phyloP scores from a whole-genome alignment of 1,284 basidiomycete genomes.

The Apiotrichum mycotoxinovorans region DNA sequence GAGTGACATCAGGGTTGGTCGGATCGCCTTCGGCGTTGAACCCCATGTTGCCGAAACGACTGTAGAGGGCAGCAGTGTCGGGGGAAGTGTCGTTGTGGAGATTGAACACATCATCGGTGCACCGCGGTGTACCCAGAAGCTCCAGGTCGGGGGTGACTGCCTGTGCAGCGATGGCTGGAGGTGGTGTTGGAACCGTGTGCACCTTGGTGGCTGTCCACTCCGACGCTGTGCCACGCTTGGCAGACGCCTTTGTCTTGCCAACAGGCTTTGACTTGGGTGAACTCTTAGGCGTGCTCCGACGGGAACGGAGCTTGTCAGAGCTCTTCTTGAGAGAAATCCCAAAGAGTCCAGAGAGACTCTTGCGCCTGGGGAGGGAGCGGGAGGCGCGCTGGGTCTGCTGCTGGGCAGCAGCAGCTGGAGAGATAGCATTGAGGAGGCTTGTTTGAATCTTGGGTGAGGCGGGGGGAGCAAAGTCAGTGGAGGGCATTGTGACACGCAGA shows the following conservation, averaged over 20 bases:
- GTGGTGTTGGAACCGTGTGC: conserved; percentile 11
- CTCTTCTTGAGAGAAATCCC: conserved; percentile 28
- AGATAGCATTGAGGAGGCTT: not conserved
- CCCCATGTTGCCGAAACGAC: conserved; percentile 1
- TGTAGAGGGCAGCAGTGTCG: conserved; percentile 10
- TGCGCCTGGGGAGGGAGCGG: conserved; percentile 35
- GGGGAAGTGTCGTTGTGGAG: conserved; percentile 4
- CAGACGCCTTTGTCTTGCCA: conserved; percentile 1
- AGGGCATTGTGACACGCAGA: conserved; percentile 27
- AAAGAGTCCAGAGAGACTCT: conserved; percentile 41
- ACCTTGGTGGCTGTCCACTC: not conserved
- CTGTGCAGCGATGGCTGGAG: not conserved
- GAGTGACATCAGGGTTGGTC: conserved; percentile 10
- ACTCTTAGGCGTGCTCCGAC: not conserved
- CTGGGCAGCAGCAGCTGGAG: not conserved
- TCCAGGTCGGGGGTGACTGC: not conserved
- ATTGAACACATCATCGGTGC: not conserved
- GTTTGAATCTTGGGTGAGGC: not conserved
- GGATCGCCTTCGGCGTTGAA: conserved; percentile 4
- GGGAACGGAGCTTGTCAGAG: conserved; percentile 20
- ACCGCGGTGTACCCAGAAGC: not conserved
- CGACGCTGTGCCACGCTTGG: not conserved
- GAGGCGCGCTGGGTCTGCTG: not conserved
- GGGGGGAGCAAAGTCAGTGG: conserved; percentile 8
- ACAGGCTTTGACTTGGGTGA: conserved; percentile 3